These are phyloP conservation scores for Marasmius oreades DNA, from an alignment of 1,284 basidiomycete genomes.

Conservation along the genomic window DNA sequence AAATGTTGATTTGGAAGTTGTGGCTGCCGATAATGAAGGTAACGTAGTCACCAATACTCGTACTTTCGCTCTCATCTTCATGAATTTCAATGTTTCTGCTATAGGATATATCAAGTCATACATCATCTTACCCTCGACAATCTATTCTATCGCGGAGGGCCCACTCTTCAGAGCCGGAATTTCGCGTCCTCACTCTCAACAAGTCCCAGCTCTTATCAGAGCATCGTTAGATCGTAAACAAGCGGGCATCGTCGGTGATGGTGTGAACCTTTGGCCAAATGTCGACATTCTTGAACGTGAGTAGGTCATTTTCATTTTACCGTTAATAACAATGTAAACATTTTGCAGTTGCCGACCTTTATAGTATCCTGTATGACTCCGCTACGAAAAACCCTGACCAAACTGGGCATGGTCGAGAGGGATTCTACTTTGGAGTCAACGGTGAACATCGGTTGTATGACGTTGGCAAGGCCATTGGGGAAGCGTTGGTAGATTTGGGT, in stretches of 20 bases:
- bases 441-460: constrained; percentile 39
- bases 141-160: constrained; percentile 30
- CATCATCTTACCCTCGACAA: constrained; percentile 29
- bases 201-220: constrained; percentile 28
- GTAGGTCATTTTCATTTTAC: neutral
- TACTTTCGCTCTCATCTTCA: too few species aligned
- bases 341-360: constrained; percentile 3
- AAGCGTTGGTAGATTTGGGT: constrained; percentile 26
- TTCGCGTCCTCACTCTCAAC: constrained; percentile 26
- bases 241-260: constrained; percentile 13
- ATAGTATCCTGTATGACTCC: constrained; percentile 1
- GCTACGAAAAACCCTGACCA: constrained; percentile 9
- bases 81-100: too few species aligned
- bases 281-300: constrained; percentile 31
- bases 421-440: constrained; percentile 48
- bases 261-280: constrained; percentile 28
- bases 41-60: too few species aligned
- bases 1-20: constrained; percentile 33
- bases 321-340: too few species aligned
- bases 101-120: constrained; percentile 31
- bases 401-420: constrained; percentile 42
- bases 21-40: constrained; percentile 33
- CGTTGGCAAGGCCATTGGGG: constrained; percentile 24
- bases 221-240: constrained; percentile 19
- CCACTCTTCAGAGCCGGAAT: constrained; percentile 30